Evolutionary conservation across 176 grass and related monocot genomes (phyloP).

Genomic region (Oryza australiensis): DNA sequence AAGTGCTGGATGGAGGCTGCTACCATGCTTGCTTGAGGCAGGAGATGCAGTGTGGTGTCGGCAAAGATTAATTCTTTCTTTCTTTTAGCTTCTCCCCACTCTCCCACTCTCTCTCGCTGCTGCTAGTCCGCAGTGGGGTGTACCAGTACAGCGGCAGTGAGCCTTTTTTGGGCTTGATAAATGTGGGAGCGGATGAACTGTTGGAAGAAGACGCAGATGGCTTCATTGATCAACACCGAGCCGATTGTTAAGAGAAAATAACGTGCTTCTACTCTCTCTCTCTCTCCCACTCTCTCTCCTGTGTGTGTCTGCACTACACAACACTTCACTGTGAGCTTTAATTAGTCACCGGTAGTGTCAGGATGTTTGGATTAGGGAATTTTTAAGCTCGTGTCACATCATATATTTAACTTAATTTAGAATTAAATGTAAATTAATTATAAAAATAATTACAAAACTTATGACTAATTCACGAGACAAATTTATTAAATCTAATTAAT

Average conservation of each 20-base stretch:
- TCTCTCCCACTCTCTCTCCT: not conserved
- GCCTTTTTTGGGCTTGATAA: constrained; percentile 22
- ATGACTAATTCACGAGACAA: too few relatives aligned
- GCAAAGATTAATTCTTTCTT: constrained; percentile 40
- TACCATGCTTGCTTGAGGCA: constrained; percentile 41
- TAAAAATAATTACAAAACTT: too few relatives aligned
- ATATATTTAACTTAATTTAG: too few relatives aligned
- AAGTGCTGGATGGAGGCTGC: not conserved
- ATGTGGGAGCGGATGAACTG: constrained; percentile 1
- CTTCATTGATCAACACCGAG: constrained; percentile 10
- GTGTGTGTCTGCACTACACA: not conserved
- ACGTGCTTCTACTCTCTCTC: too few relatives aligned
- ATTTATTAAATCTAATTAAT: too few relatives aligned
- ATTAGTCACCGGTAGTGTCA: not conserved
- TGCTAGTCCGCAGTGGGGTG: constrained; percentile 3
- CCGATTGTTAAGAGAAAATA: too few relatives aligned
- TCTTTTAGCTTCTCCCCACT: not conserved
- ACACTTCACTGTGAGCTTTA: not conserved
- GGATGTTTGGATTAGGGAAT: too few relatives aligned
- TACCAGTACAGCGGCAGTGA: not conserved
- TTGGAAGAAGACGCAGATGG: constrained; percentile 3
- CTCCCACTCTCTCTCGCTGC: not conserved
- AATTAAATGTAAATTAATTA: too few relatives aligned
- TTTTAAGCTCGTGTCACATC: too few relatives aligned
- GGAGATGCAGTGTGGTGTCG: constrained; percentile 58